phyloP scores from a whole-genome alignment of 352 stramenopile genomes.

The Phytophthora uliginosa region DNA sequence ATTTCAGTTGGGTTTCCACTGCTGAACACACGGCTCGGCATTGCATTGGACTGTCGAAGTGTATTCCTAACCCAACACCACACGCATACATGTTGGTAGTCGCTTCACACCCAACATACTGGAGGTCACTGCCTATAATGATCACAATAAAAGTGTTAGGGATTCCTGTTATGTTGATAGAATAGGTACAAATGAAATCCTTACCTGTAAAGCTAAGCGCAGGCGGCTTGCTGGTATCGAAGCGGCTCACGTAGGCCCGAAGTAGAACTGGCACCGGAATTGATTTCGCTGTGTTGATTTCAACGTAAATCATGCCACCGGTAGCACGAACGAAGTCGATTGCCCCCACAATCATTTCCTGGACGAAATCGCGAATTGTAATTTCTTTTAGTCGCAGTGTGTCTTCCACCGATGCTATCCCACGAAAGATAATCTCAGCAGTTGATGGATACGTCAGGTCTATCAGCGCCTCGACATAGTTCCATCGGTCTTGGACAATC shows the following conservation, averaged over 20 bases:
- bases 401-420: slow-evolving; percentile 29
- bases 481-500: slow-evolving; percentile 41
- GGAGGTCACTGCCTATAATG: slow-evolving; percentile 40
- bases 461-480: slow-evolving; percentile 29
- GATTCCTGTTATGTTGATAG: background rate
- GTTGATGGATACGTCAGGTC: slow-evolving; percentile 24
- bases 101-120: slow-evolving; percentile 46
- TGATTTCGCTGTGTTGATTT: slow-evolving; percentile 5
- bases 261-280: slow-evolving; percentile 35
- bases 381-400: slow-evolving; percentile 55
- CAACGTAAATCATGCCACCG: slow-evolving; percentile 56
- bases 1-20: slow-evolving; percentile 46
- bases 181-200: background rate
- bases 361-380: slow-evolving; percentile 18
- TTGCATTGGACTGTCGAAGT: slow-evolving; percentile 19
- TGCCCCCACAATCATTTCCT: slow-evolving; percentile 22
- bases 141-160: slow-evolving; percentile 9
- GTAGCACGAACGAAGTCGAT: slow-evolving; percentile 42
- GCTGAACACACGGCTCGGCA: slow-evolving; percentile 38
- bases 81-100: slow-evolving; percentile 38
- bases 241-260: slow-evolving; percentile 43
- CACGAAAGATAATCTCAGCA: slow-evolving; percentile 50
- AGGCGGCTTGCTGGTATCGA: slow-evolving; percentile 6
- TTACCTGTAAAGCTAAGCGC: slow-evolving; percentile 49
- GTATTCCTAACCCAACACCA: slow-evolving; percentile 6